phyloP scores from a whole-genome alignment of 2,329 filamentous ascomycete species.

The Apiospora rasikravindrae region DNA sequence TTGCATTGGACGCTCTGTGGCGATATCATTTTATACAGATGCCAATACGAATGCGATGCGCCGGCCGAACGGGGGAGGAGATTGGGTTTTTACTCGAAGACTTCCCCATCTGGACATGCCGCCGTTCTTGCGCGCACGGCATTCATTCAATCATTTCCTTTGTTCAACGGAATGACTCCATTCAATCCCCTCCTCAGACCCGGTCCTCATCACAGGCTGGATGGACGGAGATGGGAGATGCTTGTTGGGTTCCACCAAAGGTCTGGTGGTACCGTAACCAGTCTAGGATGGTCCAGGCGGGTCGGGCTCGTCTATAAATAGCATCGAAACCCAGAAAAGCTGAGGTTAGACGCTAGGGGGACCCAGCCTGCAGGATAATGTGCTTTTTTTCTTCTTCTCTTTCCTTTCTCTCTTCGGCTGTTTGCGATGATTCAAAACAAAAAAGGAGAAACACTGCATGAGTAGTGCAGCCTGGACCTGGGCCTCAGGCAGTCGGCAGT shows the following conservation, averaged over 20 bases:
- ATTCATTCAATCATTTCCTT: background rate
- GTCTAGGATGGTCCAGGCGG: background rate
- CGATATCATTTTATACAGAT: background rate
- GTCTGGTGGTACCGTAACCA: background rate
- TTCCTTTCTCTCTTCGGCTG: background rate
- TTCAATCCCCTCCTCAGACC: background rate
- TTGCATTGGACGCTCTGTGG: background rate
- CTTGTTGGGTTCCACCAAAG: background rate
- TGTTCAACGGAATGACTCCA: too few species aligned
- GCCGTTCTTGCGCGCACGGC: background rate
- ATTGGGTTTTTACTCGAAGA: background rate
- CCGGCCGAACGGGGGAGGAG: background rate
- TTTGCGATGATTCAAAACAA: background rate
- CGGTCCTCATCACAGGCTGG: background rate
- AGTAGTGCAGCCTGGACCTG: background rate
- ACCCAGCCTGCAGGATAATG: background rate
- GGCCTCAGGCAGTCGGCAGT: background rate
- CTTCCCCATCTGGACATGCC: background rate
- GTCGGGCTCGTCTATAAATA: constrained; percentile 10
- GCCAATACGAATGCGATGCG: background rate
- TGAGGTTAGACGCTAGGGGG: background rate
- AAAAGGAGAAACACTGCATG: background rate
- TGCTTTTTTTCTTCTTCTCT: background rate
- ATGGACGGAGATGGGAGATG: background rate
- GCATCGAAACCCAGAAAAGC: background rate